phyloP scores from a whole-genome alignment of 139 green algal species.

The Zygnema circumcarinatum region DNA sequence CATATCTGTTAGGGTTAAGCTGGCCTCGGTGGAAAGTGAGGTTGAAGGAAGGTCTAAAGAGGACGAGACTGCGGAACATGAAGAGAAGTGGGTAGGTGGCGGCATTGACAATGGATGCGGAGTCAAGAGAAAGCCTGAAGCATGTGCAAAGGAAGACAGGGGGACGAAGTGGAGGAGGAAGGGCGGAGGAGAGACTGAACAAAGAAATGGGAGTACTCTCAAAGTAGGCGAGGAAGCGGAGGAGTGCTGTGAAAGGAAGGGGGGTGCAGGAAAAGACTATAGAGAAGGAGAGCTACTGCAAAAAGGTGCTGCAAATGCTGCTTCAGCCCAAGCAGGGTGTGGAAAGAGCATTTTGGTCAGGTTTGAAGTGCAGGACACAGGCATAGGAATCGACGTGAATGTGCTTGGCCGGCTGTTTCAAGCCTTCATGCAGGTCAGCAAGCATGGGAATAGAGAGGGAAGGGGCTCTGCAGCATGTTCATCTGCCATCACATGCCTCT shows the following conservation, averaged over 20 bases:
- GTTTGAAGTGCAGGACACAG: conserved; percentile 47
- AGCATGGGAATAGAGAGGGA: neutral
- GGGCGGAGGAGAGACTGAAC: no score
- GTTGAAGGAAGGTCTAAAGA: neutral
- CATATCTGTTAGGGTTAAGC: neutral
- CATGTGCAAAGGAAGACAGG: no score
- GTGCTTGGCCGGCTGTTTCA: conserved; percentile 31
- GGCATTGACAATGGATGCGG: no score
- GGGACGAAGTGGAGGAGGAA: no score
- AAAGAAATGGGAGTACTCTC: neutral
- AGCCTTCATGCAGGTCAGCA: conserved; percentile 47
- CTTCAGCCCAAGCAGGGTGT: neutral
- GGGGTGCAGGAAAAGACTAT: no score
- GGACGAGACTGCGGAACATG: neutral
- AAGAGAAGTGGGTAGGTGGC: neutral
- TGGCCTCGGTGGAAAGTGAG: neutral
- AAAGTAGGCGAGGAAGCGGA: neutral
- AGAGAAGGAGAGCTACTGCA: no score
- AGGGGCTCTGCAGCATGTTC: neutral
- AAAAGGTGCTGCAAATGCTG: neutral
- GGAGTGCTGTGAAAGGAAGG: neutral
- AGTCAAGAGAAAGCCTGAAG: no score
- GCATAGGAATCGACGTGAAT: conserved; percentile 29
- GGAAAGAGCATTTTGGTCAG: conserved; percentile 25
- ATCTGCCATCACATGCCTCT: neutral